Evolutionary conservation across 208 protist genomes (phyloP).

Genomic region (Tritrichomonas foetus): DNA sequence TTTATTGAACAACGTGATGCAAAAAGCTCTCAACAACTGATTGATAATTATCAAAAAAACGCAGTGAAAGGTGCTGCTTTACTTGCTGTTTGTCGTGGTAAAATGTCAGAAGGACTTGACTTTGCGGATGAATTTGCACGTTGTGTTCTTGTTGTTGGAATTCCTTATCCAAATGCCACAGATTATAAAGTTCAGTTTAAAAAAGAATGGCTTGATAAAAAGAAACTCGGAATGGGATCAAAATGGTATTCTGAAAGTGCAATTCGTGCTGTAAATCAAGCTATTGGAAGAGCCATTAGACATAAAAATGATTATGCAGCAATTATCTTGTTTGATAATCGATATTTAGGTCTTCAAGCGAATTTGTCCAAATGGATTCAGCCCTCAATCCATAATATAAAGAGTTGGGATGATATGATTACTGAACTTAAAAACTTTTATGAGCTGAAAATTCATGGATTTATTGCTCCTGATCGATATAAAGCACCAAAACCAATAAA

Average conservation of each 20-base stretch:
- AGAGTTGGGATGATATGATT: neutral
- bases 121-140: constrained; percentile 48
- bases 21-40: neutral
- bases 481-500: too few species aligned
- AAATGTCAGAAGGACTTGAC: constrained; percentile 53
- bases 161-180: constrained; percentile 42
- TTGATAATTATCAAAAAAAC: neutral
- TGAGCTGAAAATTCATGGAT: neutral
- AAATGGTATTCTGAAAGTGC: constrained; percentile 55
- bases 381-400: neutral
- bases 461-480: neutral
- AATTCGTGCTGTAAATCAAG: constrained; percentile 57
- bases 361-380: constrained; percentile 39
- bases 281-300: constrained; percentile 55
- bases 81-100: constrained; percentile 45
- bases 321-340: constrained; percentile 51
- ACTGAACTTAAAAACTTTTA: neutral
- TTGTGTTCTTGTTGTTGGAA: constrained; percentile 45
- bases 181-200: constrained; percentile 43
- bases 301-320: constrained; percentile 56
- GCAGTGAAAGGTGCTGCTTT: neutral
- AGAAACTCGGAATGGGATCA: neutral
- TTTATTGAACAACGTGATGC: neutral
- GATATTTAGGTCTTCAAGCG: constrained; percentile 16
- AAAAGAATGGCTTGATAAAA: constrained; percentile 44